These are phyloP conservation scores for Colletotrichum liriopes DNA, from an alignment of 2,329 filamentous ascomycete species.

Conservation along the genomic window DNA sequence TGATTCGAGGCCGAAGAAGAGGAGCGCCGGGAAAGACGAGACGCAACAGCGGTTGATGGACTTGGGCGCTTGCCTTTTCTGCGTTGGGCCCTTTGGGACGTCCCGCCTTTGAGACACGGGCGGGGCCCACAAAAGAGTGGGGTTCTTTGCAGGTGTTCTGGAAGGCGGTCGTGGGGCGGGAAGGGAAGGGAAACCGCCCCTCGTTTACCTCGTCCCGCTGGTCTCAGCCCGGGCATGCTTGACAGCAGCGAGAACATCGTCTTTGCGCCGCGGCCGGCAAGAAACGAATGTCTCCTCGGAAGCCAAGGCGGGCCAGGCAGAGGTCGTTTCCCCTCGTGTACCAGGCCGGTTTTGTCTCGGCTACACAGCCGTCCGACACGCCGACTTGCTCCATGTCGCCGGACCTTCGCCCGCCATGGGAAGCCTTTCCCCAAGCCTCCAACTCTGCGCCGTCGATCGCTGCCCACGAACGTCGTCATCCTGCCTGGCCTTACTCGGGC, in stretches of 20 bases:
- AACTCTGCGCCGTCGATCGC: not conserved
- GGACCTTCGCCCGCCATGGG: not conserved
- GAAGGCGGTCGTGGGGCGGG: not conserved
- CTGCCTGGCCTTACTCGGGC: not conserved
- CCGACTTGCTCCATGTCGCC: not conserved
- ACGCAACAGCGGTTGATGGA: not conserved
- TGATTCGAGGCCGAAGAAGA: conserved; percentile 9
- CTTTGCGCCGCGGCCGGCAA: not conserved
- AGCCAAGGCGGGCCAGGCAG: conserved; percentile 26
- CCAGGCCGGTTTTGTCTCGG: conserved; percentile 11
- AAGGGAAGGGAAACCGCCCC: not conserved
- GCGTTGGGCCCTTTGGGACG: not conserved
- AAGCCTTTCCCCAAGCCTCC: not conserved
- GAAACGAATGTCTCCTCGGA: not conserved
- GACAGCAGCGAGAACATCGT: not conserved
- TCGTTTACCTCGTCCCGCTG: not conserved
- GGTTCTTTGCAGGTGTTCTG: not conserved
- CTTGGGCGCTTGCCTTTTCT: not conserved
- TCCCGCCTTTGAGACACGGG: conserved; percentile 2
- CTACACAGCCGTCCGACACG: not conserved
- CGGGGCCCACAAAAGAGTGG: not conserved
- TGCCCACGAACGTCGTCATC: not conserved
- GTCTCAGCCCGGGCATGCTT: not conserved
- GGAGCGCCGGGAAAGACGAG: not conserved
- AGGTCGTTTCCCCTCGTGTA: not conserved